A percentile compares a stretch with the other conserved stretches of the same genome.
Conservation (phyloP, 345 rosid genomes). For the Carallia pectinifolia region DNA sequence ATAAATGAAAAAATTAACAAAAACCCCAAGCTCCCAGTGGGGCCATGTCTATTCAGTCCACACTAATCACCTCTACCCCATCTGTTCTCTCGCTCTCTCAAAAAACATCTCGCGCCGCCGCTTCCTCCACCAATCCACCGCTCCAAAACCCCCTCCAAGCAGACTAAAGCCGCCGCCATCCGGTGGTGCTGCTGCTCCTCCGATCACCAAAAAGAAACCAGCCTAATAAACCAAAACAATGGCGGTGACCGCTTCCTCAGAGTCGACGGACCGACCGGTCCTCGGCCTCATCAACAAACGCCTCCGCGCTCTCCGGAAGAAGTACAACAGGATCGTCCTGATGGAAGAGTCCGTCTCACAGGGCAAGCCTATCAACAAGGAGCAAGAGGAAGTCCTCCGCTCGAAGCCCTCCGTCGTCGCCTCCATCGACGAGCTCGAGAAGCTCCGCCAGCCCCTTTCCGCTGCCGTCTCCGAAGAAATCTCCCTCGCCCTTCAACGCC, state of each 20-base stretch:
- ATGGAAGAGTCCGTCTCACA: slow-evolving; percentile 82
- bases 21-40: no score
- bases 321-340: slow-evolving; percentile 65
- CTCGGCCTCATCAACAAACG: slow-evolving; percentile 81
- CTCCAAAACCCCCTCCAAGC: not conserved
- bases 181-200: slow-evolving; percentile 1
- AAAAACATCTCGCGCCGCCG: not conserved
- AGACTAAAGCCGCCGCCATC: not conserved
- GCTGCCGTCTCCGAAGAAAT: slow-evolving; percentile 72
- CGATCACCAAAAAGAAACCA: not conserved
- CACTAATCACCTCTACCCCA: no score
- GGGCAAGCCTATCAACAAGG: slow-evolving; percentile 78
- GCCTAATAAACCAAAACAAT: not conserved
- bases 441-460: slow-evolving; percentile 67
- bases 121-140: not conserved
- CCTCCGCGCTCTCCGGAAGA: slow-evolving; percentile 86
- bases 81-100: not conserved
- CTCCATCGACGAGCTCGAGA: slow-evolving; percentile 82
- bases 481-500: slow-evolving; percentile 36
- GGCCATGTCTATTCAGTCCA: no score
- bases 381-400: slow-evolving; percentile 81
- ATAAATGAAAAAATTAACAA: no score
- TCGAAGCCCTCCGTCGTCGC: slow-evolving; percentile 64
- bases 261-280: slow-evolving; percentile 67
- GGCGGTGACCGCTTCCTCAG: slow-evolving; percentile 38